These are phyloP conservation scores for Fusarium sp. DNA, from an alignment of 2,329 filamentous ascomycete genomes.

Conservation along the genomic window DNA sequence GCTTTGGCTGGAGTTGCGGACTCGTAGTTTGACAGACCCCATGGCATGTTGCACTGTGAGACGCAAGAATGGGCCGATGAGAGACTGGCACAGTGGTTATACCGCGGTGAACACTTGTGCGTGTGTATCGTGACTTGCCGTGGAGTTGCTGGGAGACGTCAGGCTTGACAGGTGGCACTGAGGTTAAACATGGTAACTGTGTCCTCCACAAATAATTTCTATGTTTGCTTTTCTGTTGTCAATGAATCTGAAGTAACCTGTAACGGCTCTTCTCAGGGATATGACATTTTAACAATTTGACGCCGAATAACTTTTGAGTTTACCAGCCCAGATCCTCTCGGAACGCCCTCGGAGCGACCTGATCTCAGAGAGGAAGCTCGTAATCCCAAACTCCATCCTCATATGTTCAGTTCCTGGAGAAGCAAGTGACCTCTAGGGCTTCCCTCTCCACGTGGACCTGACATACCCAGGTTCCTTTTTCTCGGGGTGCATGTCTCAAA, in stretches of 20 bases:
- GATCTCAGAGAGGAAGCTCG: not conserved
- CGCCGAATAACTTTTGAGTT: not conserved
- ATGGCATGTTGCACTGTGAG: conserved; percentile 19
- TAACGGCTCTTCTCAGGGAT: not conserved
- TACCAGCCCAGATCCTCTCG: not conserved
- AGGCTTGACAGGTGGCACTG: conserved; percentile 23
- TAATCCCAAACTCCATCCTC: not conserved
- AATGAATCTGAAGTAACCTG: not conserved
- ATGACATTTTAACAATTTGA: not conserved
- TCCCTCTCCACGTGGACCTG: conserved; percentile 34
- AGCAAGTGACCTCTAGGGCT: not conserved
- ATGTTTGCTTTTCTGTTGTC: not conserved
- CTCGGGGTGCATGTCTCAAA: conserved; percentile 32
- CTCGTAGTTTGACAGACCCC: conserved; percentile 22
- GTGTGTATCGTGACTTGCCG: not conserved
- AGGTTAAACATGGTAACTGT: conserved; percentile 3
- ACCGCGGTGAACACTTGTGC: not conserved
- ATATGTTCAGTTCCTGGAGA: conserved; percentile 1
- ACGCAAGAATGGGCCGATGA: conserved; percentile 29
- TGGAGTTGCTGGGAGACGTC: conserved; percentile 20
- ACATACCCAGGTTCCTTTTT: conserved; percentile 22
- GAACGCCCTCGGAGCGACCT: not conserved
- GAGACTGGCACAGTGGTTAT: not conserved
- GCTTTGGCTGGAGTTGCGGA: not conserved
- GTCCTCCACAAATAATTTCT: conserved; percentile 2